A percentile compares a stretch with the other conserved stretches of the same genome.
Conservation (phyloP, 164 flowering plant species). For the Berberis vulgaris region DNA sequence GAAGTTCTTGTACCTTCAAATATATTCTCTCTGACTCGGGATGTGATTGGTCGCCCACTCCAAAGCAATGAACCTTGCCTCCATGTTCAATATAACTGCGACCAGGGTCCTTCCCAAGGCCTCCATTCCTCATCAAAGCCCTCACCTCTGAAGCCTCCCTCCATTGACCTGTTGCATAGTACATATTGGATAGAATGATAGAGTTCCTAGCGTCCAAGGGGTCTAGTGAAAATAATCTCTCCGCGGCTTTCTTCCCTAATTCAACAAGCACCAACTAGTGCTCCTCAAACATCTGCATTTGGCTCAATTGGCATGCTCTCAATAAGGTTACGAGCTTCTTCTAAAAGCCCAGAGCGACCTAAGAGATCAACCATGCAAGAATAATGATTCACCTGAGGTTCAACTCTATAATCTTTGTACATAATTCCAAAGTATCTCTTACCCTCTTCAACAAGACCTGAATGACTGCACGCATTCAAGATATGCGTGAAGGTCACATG, state of each 20-base stretch:
- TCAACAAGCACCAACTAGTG: conserved; percentile 24
- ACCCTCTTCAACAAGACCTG: conserved; percentile 24
- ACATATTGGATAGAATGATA: conserved; percentile 27
- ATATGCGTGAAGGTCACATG: conserved; percentile 31
- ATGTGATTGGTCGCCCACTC: conserved; percentile 29
- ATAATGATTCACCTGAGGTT: conserved; percentile 24
- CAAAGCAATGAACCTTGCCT: conserved; percentile 23
- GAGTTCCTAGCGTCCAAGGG: conserved; percentile 22
- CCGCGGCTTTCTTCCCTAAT: conserved; percentile 22
- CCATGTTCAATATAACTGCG: conserved; percentile 34
- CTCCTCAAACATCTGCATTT: conserved; percentile 25
- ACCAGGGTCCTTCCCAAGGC: conserved; percentile 26
- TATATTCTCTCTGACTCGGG: conserved; percentile 23
- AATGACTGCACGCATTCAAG: conserved; percentile 28
- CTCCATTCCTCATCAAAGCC: conserved; percentile 24
- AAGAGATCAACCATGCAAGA: conserved; percentile 34
- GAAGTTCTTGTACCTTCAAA: conserved; percentile 23
- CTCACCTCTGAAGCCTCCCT: conserved; percentile 29
- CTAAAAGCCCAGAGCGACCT: conserved; percentile 23
- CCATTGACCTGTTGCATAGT: conserved; percentile 30
- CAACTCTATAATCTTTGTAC: conserved; percentile 20
- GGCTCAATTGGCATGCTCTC: conserved; percentile 23
- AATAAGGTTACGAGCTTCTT: conserved; percentile 16
- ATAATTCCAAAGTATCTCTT: conserved; percentile 17
- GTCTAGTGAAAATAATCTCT: conserved; percentile 13